phyloP scores from a whole-genome alignment of 495 filamentous ascomycete genomes.

The Thozetella sp. region DNA sequence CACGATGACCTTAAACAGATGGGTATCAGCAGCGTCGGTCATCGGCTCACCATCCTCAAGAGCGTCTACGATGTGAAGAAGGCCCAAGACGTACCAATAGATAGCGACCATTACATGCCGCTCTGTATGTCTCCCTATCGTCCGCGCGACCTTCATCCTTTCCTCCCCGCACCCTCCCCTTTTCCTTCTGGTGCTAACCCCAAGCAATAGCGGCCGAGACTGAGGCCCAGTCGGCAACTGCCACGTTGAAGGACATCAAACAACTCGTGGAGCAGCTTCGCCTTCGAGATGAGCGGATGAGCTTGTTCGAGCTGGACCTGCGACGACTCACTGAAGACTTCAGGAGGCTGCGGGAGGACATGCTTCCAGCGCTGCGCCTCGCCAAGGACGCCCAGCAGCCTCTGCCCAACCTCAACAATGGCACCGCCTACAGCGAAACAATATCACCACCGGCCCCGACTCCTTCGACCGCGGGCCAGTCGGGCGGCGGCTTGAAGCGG shows the following conservation, averaged over 20 bases:
- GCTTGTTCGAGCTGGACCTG: slow-evolving; percentile 77
- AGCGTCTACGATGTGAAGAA: slow-evolving; percentile 94
- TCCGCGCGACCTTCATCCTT: neutral
- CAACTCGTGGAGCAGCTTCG: slow-evolving; percentile 84
- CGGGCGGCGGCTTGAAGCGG: slow-evolving; percentile 61
- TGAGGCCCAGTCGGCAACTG: slow-evolving; percentile 78
- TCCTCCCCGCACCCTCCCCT: neutral
- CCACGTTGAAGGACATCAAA: slow-evolving; percentile 89
- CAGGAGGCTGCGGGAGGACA: slow-evolving; percentile 80
- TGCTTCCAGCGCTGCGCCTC: slow-evolving; percentile 85
- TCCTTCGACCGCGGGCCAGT: slow-evolving; percentile 44
- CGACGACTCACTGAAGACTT: slow-evolving; percentile 83
- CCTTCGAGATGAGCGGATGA: slow-evolving; percentile 84
- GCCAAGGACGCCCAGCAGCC: slow-evolving; percentile 90
- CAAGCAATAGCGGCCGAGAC: slow-evolving; percentile 76
- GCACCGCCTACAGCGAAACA: slow-evolving; percentile 42
- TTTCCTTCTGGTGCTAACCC: slow-evolving; percentile 17
- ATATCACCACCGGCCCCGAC: slow-evolving; percentile 54
- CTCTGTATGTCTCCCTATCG: slow-evolving; percentile 64
- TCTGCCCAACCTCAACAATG: slow-evolving; percentile 60
- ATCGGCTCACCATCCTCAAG: slow-evolving; percentile 92
- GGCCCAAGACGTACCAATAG: slow-evolving; percentile 86
- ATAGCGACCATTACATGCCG: slow-evolving; percentile 91
- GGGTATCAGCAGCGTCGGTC: slow-evolving; percentile 88
- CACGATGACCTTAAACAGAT: slow-evolving; percentile 96